Evolutionary conservation across 2,329 filamentous ascomycete species (phyloP).

Genomic region (Nothophoma quercina): DNA sequence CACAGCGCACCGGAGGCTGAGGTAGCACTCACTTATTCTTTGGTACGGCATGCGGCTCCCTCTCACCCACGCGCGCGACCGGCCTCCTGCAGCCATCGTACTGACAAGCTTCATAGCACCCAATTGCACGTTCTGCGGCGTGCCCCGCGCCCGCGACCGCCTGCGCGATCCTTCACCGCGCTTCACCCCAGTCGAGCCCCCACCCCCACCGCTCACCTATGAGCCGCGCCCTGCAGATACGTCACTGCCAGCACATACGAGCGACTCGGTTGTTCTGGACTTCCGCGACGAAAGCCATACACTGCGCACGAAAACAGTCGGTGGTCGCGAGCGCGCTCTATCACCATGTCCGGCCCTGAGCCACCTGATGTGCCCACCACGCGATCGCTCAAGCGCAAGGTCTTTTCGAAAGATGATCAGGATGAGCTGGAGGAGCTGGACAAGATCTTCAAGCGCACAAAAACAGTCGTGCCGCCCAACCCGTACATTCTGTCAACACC

Average conservation of each 20-base stretch:
- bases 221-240: constrained; percentile 21
- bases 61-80: constrained; percentile 5
- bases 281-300: not conserved
- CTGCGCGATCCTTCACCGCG: constrained; percentile 2
- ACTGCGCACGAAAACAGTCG: not conserved
- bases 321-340: constrained; percentile 1
- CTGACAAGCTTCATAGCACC: constrained; percentile 9
- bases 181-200: not conserved
- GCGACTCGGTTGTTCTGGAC: not conserved
- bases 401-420: constrained; percentile 39
- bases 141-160: constrained; percentile 7
- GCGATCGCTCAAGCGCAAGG: constrained; percentile 37
- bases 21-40: constrained; percentile 28
- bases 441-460: constrained; percentile 53
- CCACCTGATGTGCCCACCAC: constrained; percentile 36
- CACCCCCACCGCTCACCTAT: constrained; percentile 17
- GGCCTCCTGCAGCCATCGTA: not conserved
- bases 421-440: constrained; percentile 52
- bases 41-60: constrained; percentile 9
- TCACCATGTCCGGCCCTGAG: constrained; percentile 45
- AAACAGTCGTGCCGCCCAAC: constrained; percentile 49
- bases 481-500: constrained; percentile 60
- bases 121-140: constrained; percentile 7
- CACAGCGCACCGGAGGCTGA: constrained; percentile 38
- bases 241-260: constrained; percentile 6